These are phyloP conservation scores for Oryza rufipogon DNA, from an alignment of 176 grass and related monocot species.

Conservation along the genomic window DNA sequence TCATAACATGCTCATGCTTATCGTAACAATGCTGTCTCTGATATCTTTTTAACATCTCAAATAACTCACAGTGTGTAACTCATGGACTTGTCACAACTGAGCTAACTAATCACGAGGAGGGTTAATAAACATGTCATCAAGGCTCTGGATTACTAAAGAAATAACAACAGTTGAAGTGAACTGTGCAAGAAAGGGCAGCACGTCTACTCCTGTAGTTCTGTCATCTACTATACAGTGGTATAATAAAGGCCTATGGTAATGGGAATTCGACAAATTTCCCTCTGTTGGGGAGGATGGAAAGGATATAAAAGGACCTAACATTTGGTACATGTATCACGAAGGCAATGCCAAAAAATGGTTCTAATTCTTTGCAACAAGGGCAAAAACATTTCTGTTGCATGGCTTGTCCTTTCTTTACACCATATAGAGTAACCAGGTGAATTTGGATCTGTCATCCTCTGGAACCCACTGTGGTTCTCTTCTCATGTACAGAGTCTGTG, in stretches of 20 bases:
- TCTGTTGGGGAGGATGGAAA: neutral
- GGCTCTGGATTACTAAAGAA: neutral
- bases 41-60: neutral
- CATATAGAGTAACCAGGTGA: slow-evolving; percentile 5
- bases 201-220: neutral
- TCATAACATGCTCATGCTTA: neutral
- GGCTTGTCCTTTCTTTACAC: slow-evolving; percentile 29
- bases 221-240: slow-evolving; percentile 30
- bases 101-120: neutral
- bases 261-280: slow-evolving; percentile 7
- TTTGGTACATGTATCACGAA: neutral
- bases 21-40: neutral
- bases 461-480: slow-evolving; percentile 28
- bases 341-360: neutral
- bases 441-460: slow-evolving; percentile 16
- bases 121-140: neutral
- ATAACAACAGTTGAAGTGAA: slow-evolving; percentile 9
- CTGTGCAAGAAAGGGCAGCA: slow-evolving; percentile 20
- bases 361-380: slow-evolving; percentile 27
- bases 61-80: neutral
- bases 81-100: neutral
- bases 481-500: slow-evolving; percentile 18
- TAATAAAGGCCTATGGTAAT: slow-evolving; percentile 7
- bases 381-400: slow-evolving; percentile 1
- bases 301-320: neutral